Conservation (phyloP, 2,329 filamentous ascomycete species). For the Aschersonia sp. region DNA sequence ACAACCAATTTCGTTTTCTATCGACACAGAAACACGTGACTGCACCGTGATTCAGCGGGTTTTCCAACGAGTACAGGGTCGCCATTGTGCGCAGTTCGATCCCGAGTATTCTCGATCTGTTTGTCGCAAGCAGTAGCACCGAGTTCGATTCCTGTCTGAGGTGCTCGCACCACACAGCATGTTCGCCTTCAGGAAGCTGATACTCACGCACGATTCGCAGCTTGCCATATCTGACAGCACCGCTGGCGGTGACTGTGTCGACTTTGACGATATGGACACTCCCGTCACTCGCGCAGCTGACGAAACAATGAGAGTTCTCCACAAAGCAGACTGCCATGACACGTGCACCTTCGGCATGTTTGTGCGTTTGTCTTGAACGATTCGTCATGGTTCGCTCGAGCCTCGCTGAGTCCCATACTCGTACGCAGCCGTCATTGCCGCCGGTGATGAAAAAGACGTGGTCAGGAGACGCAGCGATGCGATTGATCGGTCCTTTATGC, state of each 20-base stretch:
- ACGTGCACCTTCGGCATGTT: constrained; percentile 53
- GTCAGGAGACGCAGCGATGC: constrained; percentile 72
- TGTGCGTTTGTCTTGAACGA: constrained; percentile 74
- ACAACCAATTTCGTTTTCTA: constrained; percentile 74
- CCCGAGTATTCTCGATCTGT: constrained; percentile 66
- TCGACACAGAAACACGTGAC: constrained; percentile 88
- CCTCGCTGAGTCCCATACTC: constrained; percentile 82
- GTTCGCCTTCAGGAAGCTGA: constrained; percentile 58
- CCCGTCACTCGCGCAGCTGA: constrained; percentile 81
- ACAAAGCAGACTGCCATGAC: constrained; percentile 81
- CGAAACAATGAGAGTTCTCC: constrained; percentile 85
- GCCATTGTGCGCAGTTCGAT: constrained; percentile 82
- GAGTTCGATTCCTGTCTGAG: constrained; percentile 72
- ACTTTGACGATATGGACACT: constrained; percentile 82
- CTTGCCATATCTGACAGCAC: constrained; percentile 62
- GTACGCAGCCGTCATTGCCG: constrained; percentile 81
- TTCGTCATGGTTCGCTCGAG: constrained; percentile 86
- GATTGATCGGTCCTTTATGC: constrained; percentile 69
- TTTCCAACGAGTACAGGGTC: constrained; percentile 65
- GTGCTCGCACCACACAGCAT: constrained; percentile 84
- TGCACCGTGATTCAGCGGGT: constrained; percentile 81
- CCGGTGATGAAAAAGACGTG: constrained; percentile 91
- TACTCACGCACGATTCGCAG: constrained; percentile 66
- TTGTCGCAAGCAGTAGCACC: constrained; percentile 76
- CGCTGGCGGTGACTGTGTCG: constrained; percentile 30